A percentile compares a stretch with the other conserved stretches of the same genome.
phyloP scores from a whole-genome alignment of 2,329 filamentous ascomycete species.

The Claviceps quebecensis region DNA sequence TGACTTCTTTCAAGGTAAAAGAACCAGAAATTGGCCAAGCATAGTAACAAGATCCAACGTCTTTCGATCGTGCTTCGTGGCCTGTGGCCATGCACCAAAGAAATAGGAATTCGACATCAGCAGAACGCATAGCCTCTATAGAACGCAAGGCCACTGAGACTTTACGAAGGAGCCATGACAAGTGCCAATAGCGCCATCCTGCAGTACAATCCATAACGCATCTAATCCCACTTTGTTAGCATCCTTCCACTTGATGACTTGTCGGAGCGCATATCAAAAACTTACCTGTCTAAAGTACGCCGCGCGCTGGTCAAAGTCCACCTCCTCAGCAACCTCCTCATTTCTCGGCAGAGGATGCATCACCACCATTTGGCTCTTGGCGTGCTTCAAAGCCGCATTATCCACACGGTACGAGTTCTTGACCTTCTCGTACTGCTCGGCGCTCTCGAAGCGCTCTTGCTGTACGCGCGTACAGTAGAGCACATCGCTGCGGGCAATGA shows the following conservation, averaged over 20 bases:
- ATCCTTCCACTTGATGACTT: background rate
- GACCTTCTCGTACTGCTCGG: slow-evolving; percentile 68
- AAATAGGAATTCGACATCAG: background rate
- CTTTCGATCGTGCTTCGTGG: background rate
- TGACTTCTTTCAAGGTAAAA: too few species aligned
- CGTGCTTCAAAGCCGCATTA: slow-evolving; percentile 77
- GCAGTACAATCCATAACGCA: slow-evolving; percentile 95
- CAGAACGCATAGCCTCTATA: background rate
- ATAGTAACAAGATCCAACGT: background rate
- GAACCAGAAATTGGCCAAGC: too few species aligned
- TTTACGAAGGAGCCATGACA: slow-evolving; percentile 47
- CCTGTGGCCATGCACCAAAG: background rate
- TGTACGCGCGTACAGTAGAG: slow-evolving; percentile 96
- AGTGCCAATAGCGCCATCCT: slow-evolving; percentile 94
- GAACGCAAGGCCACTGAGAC: background rate
- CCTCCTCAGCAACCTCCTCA: slow-evolving; percentile 84
- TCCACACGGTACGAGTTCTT: slow-evolving; percentile 84
- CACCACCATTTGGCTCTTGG: slow-evolving; percentile 86
- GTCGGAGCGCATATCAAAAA: slow-evolving; percentile 11
- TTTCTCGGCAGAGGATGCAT: slow-evolving; percentile 94
- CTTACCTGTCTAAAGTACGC: slow-evolving; percentile 98
- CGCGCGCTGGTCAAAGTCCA: slow-evolving; percentile 92
- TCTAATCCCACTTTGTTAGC: slow-evolving; percentile 36
- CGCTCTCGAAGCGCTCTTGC: slow-evolving; percentile 82
- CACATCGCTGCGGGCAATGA: slow-evolving; percentile 75